Evolutionary conservation across 768 basidiomycete genomes (phyloP), one percentile per base, ranked within the genome.

Genomic region (Tulasnella sp.): DNA sequence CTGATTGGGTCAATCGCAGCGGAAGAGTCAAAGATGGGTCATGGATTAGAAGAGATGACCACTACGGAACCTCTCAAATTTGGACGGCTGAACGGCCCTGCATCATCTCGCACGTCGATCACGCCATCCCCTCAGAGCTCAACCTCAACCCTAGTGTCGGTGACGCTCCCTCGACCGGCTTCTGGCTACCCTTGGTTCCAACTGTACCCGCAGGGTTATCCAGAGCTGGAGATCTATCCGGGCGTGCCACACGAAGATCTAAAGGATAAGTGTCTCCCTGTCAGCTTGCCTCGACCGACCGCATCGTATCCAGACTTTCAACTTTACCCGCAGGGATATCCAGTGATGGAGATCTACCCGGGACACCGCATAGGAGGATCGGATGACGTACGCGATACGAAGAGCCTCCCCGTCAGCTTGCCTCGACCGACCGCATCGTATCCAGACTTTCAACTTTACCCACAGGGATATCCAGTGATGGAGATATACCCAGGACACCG

Each of bases 151-250:
- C 21, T 38, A 7, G 12, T 49, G 57, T 34, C 57, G 10, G 57
- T 59, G 1, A 34, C 25, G 19, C 29, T 59, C 10, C 42, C 45
- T 50, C 19, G 38, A 19, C 41, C 38, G 10, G 25, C 59, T 34
- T 8, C 48, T 2, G 15, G 52, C 30, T 63, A 63, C 49, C 53
- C 53, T 12, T 41, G 41, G 49, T 61, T 63, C 48, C 49, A 63
- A 25, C 24, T 63, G 17, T 63, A 63, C 41, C 60, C 62, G 9
- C 21, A 43, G 4, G 52, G 49, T 3, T 63, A 63, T 51, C 62
- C 62, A 11, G 15, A 48, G 31, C 31, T 58, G 46, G 50, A 44
- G 15, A 51, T 57, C 49, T 64, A 63, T 44, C 63, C 63, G 17
- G 41, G 43, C 17, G 41, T 55, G 24, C 24, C 38, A 27, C 11